Base-by-base conservation (phyloP, 805 yeast genomes). In the Starmerella sp. region DNA sequence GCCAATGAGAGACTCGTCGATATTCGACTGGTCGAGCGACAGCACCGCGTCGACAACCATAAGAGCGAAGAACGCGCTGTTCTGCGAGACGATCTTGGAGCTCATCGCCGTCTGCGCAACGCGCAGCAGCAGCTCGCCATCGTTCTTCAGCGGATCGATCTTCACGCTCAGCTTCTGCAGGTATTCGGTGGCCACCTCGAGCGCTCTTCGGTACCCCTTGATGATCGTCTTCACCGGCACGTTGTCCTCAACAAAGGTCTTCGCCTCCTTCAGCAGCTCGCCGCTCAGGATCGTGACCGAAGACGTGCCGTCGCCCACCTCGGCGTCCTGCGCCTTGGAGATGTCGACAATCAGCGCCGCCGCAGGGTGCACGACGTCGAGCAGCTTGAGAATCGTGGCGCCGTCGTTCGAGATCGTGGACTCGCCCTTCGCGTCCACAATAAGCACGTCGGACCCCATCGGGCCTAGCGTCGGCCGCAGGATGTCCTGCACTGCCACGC, bases 51-150 rank as follows among this genome's bases (percentile, higher is more conserved):
- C 96, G 28, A 93, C 98, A 10, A 86, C 96, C 95, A 93, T 88
- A 65, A 88, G 85, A 45, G 96, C 87, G 75, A 91, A 93, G 65
- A 93, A 89, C 38, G 77, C 82, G 6, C 95, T 78, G 71, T 93
- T 93, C 62, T 83, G 84, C 68, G 87, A 82, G 66, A 93, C 90
- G 63, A 93, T 75, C 68, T 93, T 93, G 28, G 97, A 89, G 13
- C 95, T 84, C 97, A 93, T 93, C 45, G 98, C 97, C 7, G 99
- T 93, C 59, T 82, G 82, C 11, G 99, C 98, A 73, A 97, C 90
- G 71, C 89, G 82, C 67, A 85, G 93, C 62, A 91, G 76, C 62
- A 90, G 74, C 46, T 81, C 82, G 67, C 95, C 80, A 69, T 83
- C 82, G 62, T 82, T 81, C 50, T 65, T 76, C 41, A 73, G 75